Percentiles rank a stretch among this genome's conserved stretches.
Evolutionary conservation across 768 basidiomycete genomes (phyloP).

Genomic region (Dioszegia hungarica): DNA sequence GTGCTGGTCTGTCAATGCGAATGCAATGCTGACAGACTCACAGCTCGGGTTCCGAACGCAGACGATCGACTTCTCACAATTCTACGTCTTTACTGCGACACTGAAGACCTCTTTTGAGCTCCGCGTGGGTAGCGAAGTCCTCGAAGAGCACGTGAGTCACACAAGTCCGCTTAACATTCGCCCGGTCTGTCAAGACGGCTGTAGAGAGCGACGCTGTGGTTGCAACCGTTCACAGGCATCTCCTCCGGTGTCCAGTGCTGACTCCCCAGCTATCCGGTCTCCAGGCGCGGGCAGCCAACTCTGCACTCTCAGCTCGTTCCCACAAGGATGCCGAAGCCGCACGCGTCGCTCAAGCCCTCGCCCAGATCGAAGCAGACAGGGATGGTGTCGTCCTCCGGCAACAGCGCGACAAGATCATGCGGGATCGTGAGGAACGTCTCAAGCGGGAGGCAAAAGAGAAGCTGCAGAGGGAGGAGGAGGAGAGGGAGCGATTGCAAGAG

Average conservation of each 20-base stretch:
- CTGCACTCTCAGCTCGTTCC: constrained; percentile 5
- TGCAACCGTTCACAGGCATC: too few relatives aligned
- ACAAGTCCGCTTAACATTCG: neutral
- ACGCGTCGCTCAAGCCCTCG: constrained; percentile 25
- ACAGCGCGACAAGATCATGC: constrained; percentile 20
- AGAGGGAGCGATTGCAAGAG: constrained; percentile 6
- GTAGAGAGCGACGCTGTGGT: too few relatives aligned
- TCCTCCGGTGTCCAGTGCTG: neutral
- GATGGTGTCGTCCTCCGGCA: constrained; percentile 26
- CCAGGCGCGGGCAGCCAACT: constrained; percentile 16
- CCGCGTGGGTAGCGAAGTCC: constrained; percentile 23
- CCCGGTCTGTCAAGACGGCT: too few relatives aligned
- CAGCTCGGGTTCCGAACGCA: constrained; percentile 41
- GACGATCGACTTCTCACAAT: constrained; percentile 26
- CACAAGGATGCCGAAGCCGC: constrained; percentile 23
- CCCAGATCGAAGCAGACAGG: constrained; percentile 34
- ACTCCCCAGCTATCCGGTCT: constrained; percentile 15
- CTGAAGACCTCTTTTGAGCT: constrained; percentile 33
- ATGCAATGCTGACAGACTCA: neutral
- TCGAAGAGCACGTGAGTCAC: constrained; percentile 33
- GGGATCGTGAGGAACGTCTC: constrained; percentile 15
- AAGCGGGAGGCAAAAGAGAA: constrained; percentile 3
- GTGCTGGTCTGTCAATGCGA: too few relatives aligned
- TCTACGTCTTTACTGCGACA: constrained; percentile 23
- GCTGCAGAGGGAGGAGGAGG: constrained; percentile 12